Evolutionary conservation across 768 basidiomycete genomes (phyloP).

Genomic region (Tremella yokohamensis): DNA sequence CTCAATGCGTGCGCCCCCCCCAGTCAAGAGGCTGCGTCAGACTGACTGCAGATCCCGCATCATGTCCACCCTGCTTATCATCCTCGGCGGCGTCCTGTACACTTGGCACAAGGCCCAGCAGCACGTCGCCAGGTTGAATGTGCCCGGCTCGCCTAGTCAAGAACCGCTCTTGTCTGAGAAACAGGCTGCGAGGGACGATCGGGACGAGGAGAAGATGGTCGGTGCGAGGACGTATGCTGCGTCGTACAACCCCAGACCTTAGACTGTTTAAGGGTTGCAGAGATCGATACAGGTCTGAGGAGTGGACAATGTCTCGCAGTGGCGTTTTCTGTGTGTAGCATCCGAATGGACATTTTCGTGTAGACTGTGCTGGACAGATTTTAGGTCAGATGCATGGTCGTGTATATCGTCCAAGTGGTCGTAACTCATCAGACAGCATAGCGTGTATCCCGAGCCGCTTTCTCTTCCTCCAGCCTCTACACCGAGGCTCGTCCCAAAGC

Average conservation of each 20-base stretch:
- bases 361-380: too few relatives aligned
- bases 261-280: too few relatives aligned
- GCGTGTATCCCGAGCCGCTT: neutral
- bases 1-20: conserved; percentile 21
- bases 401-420: too few relatives aligned
- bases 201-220: neutral
- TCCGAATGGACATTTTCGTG: neutral
- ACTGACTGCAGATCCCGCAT: conserved; percentile 18
- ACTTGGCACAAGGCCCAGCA: conserved; percentile 22
- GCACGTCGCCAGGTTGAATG: neutral
- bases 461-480: too few relatives aligned
- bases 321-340: neutral
- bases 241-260: neutral
- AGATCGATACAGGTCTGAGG: neutral
- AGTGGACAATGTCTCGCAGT: neutral
- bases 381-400: neutral
- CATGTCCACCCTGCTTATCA: conserved; percentile 28
- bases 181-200: neutral
- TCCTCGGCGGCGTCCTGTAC: conserved; percentile 22
- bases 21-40: neutral
- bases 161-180: conserved; percentile 7
- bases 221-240: neutral
- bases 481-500: too few relatives aligned
- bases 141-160: neutral
- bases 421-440: neutral